Evolutionary conservation across 2,329 filamentous ascomycete genomes (phyloP).

Genomic region (Trichoderma lentiforme): DNA sequence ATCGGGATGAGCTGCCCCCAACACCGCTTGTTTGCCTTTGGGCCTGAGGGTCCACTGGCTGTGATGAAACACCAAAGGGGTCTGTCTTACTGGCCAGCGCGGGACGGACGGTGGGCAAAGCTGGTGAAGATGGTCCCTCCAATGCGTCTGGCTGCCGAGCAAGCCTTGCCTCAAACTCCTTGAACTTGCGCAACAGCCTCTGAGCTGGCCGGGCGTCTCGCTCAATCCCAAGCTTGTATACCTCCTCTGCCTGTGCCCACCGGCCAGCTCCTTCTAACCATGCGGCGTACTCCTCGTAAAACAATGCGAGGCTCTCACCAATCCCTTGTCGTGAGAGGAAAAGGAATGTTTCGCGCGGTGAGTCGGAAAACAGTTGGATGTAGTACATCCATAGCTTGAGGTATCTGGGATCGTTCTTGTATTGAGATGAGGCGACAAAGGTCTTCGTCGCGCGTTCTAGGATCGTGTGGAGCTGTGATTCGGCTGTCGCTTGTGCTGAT

Average conservation of each 20-base stretch:
- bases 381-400: slow-evolving; percentile 92
- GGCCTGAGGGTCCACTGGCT: slow-evolving; percentile 63
- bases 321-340: slow-evolving; percentile 87
- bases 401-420: slow-evolving; percentile 94
- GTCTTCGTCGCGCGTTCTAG: slow-evolving; percentile 90
- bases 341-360: slow-evolving; percentile 88
- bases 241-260: slow-evolving; percentile 90
- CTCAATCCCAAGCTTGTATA: slow-evolving; percentile 87
- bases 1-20: slow-evolving; percentile 54
- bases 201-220: slow-evolving; percentile 79
- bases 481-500: slow-evolving; percentile 83
- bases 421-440: slow-evolving; percentile 80
- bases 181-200: slow-evolving; percentile 82
- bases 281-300: slow-evolving; percentile 93
- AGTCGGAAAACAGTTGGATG: slow-evolving; percentile 86
- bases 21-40: slow-evolving; percentile 48
- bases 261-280: slow-evolving; percentile 84
- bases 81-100: slow-evolving; percentile 83
- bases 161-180: slow-evolving; percentile 79
- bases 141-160: slow-evolving; percentile 60
- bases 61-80: slow-evolving; percentile 65
- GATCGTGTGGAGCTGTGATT: slow-evolving; percentile 84
- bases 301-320: slow-evolving; percentile 82
- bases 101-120: slow-evolving; percentile 76
- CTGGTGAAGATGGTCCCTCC: slow-evolving; percentile 78